Evolutionary conservation across 169 alveolate genomes (phyloP).

Genomic region (Cryptosporidium baileyi): DNA sequence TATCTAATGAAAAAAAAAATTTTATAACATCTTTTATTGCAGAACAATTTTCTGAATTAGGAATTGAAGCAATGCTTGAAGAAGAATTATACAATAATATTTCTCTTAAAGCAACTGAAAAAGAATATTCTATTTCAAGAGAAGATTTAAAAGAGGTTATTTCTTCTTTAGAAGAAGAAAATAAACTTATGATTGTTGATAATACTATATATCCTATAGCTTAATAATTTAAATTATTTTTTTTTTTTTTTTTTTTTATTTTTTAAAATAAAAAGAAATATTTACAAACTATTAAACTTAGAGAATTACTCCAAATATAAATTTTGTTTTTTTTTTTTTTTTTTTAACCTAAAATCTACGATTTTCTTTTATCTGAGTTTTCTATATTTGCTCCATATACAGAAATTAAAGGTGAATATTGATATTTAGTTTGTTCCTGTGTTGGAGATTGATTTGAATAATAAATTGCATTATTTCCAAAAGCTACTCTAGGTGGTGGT

Average conservation of each 20-base stretch:
- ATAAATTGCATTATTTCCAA: background rate
- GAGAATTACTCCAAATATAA: background rate
- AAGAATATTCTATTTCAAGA: background rate
- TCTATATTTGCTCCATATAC: background rate
- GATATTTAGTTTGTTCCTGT: background rate
- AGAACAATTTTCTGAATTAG: constrained; percentile 57
- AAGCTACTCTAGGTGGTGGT: constrained; percentile 50
- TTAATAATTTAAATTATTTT: background rate
- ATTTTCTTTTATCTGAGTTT: background rate
- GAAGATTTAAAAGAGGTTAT: constrained; percentile 43
- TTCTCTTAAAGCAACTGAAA: background rate
- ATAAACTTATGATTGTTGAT: constrained; percentile 56
- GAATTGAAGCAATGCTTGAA: constrained; percentile 49
- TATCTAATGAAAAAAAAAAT: background rate
- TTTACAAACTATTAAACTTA: background rate
- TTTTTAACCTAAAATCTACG: background rate
- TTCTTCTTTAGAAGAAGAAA: constrained; percentile 6
- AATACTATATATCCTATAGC: constrained; percentile 47
- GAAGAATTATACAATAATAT: constrained; percentile 1
- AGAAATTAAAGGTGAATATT: background rate
- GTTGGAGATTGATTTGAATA: background rate
- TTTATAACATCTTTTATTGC: constrained; percentile 22
- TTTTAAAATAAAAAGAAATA: background rate
- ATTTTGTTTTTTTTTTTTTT: background rate
- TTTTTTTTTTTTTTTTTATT: too few species aligned